Base-by-base conservation (phyloP, 257 asterid genomes). In the Thymus mandschuricus region DNA sequence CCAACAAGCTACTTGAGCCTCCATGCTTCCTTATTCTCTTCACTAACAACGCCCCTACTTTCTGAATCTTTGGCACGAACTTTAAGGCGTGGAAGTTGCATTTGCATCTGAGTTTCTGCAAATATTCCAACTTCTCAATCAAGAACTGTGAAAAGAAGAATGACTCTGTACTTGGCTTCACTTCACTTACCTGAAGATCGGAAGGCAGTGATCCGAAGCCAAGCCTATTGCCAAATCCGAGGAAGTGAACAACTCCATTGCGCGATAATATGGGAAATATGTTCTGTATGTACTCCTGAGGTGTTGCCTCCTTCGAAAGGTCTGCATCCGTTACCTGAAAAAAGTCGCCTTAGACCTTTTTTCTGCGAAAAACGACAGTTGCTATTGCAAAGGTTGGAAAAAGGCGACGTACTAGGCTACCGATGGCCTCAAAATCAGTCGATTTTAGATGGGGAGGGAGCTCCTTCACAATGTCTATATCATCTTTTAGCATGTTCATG, bases 61-160 rank as follows among this genome's bases (percentile, higher is more conserved):
- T 74, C 79, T 89, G 98, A 72, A 95, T 92, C 73, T 73, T 84
- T 3, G 95, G 89, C n/a, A 65, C 88, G 54, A 88, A 95, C 57
- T 89, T 92, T 56, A 95, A 75, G 7, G 98, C 99, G 56, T 92
- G 96, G 79, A 95, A 95, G 85, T 95, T 95, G 41, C 99, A 95
- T 71, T 92, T 95, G 82, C 99, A 95, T 76, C 99, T 87, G 60
- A 95, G 84, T 75, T 66, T 88, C 98, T 92, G 91, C 84, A 83
- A 13, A 2, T 21, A 21, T 21, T 40, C 4, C 50, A n/a, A 61
- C 28, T 43, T 60, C 31, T n/a, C 12, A 29, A 46, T 55, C 44
- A 56, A 11, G 41, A 55, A 52, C 11, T 29, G 12, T 5, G 52
- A 1, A 9, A 52, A 8, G 2, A 43, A 65, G 11, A 13, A 8